Evolutionary conservation across 1,284 basidiomycete species (phyloP), one percentile per base, ranked within the genome.

Genomic region (Puccinia triticina): DNA sequence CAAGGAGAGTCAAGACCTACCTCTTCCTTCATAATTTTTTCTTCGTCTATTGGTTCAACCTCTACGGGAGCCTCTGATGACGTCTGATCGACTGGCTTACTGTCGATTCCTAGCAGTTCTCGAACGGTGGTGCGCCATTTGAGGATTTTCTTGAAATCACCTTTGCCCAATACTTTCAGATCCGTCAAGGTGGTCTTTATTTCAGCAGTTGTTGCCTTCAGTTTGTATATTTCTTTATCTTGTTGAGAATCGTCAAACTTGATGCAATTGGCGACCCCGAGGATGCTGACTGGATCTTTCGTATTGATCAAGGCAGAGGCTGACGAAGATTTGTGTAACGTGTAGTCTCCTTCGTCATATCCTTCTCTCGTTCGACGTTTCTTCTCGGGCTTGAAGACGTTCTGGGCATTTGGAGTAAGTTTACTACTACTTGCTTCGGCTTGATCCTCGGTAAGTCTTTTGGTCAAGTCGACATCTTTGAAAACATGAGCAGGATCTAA

Each of bases 381-480:
- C 90, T 98, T 99, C 88, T 98, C 96, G 0, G 97, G 97, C 85
- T 95, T 93, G 87, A 99, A 98, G 66, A 99, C 95, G 86, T 96
- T 98, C 77, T 87, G 86, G 21, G 87, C 85, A 16, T 85, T 83
- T 1, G 53, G 92, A 90, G 87, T 94, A 91, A 57, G 88, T 86
- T 84, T 88, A 86, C 84, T 84, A 66, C 75, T 77, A 55, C 46
- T 67, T 37, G 64, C 72, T 55, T 83, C 82, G 32, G 48, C 57
- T 72, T 83, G 74, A 48, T 66, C 83, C 79, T 85, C 72, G 77
- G 79, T 67, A 71, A 72, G 8, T 61, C 40, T 16, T 82, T 78
- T 8, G 84, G 85, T 87, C 83, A 88, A 86, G 53, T 88, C 88
- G 23, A 94, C 88, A 84, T 98, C 97, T 87, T 98, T 97, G 91